Evolutionary conservation across 805 yeast genomes (phyloP).

Genomic region (Sugiyamaella floridensis): DNA sequence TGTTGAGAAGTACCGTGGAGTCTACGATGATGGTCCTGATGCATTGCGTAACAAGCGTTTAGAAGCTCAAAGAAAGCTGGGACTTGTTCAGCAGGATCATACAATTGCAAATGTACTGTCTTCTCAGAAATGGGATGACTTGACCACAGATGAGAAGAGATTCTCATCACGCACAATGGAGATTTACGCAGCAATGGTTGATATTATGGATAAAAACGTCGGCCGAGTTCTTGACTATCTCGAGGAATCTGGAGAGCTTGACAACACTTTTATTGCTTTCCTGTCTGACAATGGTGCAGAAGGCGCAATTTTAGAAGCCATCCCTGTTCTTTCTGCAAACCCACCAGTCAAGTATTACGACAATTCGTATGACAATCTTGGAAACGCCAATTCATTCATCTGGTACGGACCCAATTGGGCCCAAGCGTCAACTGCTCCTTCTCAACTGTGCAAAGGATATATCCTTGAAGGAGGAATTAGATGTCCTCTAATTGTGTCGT

Average conservation of each 20-base stretch:
- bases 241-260: constrained; percentile 39
- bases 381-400: constrained; percentile 41
- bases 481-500: constrained; percentile 46
- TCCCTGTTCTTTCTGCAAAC: constrained; percentile 37
- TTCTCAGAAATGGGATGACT: constrained; percentile 40
- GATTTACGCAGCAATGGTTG: constrained; percentile 60
- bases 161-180: constrained; percentile 44
- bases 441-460: constrained; percentile 49
- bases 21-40: constrained; percentile 44
- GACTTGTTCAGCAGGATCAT: constrained; percentile 39
- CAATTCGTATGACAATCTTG: constrained; percentile 43
- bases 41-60: constrained; percentile 37
- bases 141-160: constrained; percentile 34
- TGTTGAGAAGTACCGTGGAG: constrained; percentile 42
- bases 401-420: constrained; percentile 56
- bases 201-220: constrained; percentile 43
- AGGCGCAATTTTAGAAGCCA: constrained; percentile 48
- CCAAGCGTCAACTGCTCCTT: constrained; percentile 55
- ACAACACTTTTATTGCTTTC: constrained; percentile 51
- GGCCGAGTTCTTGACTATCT: constrained; percentile 43
- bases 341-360: constrained; percentile 32
- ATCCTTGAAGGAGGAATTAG: constrained; percentile 56
- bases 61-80: constrained; percentile 37
- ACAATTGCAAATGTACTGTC: constrained; percentile 30
- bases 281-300: constrained; percentile 64